phyloP scores from a whole-genome alignment of 129 eudicot species.

The Chrysanthemum seticuspe region DNA sequence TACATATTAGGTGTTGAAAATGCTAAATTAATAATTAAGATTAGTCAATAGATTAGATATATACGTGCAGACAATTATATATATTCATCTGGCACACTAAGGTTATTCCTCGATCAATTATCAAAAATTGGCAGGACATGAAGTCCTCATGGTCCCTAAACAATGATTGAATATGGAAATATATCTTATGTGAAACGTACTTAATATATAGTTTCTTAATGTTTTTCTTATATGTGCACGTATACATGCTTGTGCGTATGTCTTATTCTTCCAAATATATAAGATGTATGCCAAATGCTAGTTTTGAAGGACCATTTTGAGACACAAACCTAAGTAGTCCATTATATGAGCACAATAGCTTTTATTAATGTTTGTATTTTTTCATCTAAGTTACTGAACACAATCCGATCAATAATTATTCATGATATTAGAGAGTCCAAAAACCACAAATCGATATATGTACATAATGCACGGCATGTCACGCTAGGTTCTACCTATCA shows the following conservation, averaged over 20 bases:
- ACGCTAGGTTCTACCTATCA: no score
- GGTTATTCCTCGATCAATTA: slow-evolving; percentile 2
- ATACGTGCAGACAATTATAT: slow-evolving; percentile 9
- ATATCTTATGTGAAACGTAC: slow-evolving; percentile 11
- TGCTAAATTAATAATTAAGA: not conserved
- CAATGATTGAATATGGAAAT: slow-evolving; percentile 9
- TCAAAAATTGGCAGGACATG: slow-evolving; percentile 25
- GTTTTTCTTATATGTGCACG: not conserved
- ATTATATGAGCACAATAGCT: slow-evolving; percentile 1
- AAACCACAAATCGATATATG: no score
- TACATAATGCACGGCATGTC: no score
- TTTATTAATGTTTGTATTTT: not conserved
- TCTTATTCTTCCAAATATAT: not conserved
- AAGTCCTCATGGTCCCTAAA: slow-evolving; percentile 10
- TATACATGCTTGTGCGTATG: not conserved
- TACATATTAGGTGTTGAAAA: not conserved
- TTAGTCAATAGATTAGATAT: not conserved
- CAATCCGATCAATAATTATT: no score
- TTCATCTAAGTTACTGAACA: no score
- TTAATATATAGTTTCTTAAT: not conserved
- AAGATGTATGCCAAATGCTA: not conserved
- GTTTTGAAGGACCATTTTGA: not conserved
- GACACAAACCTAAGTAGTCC: not conserved
- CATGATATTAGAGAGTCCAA: no score
- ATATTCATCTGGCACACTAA: not conserved